Conservation (phyloP, 768 basidiomycete species). For the Hericium coralloides region DNA sequence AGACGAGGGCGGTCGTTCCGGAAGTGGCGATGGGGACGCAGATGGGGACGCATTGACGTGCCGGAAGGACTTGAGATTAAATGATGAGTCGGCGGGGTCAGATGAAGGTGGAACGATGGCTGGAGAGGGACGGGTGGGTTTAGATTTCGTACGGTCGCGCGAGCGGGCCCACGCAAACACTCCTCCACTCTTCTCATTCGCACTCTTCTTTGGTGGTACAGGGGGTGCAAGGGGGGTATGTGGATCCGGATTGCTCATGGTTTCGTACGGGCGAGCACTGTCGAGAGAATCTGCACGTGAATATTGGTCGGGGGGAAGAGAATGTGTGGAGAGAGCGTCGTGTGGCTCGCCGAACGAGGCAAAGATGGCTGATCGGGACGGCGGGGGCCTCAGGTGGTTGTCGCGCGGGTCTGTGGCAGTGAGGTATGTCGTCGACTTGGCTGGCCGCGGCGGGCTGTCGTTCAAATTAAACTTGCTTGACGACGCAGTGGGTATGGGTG, state of each 20-base stretch:
- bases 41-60: conserved; percentile 41
- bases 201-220: conserved; percentile 12
- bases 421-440: conserved; percentile 1
- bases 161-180: conserved; percentile 35
- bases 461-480: conserved; percentile 15
- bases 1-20: conserved; percentile 14
- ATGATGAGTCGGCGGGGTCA: conserved; percentile 30
- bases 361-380: conserved; percentile 57
- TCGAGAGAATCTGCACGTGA: neutral
- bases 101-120: conserved; percentile 13
- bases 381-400: conserved; percentile 42
- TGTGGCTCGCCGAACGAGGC: conserved; percentile 44
- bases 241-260: conserved; percentile 12
- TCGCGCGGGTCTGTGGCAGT: conserved; percentile 34
- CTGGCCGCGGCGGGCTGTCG: conserved; percentile 25
- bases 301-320: conserved; percentile 38
- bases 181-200: conserved; percentile 25
- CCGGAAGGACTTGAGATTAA: conserved; percentile 69
- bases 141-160: conserved; percentile 31
- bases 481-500: conserved; percentile 15
- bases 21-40: conserved; percentile 24
- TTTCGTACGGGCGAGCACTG: conserved; percentile 12
- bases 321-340: conserved; percentile 50
- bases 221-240: conserved; percentile 4
- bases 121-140: conserved; percentile 22